Evolutionary conservation across 1,139 yeast species (phyloP), one percentile per base, ranked within the genome.

Genomic region (Petasospora fabianii): DNA sequence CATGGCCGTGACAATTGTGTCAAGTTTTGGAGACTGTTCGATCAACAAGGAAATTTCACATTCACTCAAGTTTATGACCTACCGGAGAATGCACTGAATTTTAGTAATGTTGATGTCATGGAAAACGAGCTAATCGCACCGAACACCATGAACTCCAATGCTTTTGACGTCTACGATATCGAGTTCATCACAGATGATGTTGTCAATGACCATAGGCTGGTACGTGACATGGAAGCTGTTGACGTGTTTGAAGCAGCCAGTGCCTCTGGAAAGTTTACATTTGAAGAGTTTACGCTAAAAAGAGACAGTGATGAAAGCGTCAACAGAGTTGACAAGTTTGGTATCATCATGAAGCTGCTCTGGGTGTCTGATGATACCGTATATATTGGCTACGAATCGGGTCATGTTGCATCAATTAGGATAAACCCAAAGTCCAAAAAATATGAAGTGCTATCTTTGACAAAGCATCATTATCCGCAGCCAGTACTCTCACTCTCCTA

Each of bases 31-130:
- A 52, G 61, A 26, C 36, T 70, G 6, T 48, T 50, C 33, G 43
- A 46, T 18, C 34, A 24, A 1, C 9, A 13, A 2, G 54, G 53
- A 12, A 45, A 47, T 16, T 29, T 51, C 13, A 16, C 31, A 6
- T 29, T 38, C 14, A 30, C 43, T 14, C 24, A 43, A 7, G 37
- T 48, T 0, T 64, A 65, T 38, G 68, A 69, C 24, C 56, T 76
- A 38, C 83, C 84, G 0, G 75, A 76, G 16, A 79, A 79, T 53
- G 58, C 77, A 2, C 59, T 78, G 47, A 78, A 78, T 51, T 79
- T 74, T 51, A 66, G 79, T 44, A 78, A 78, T 49, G 71, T 77
- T 21, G 72, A 59, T 16, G 50, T 64, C 6, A 40, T 43, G 4
- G 50, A 49, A 1, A 56, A 62, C 8, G 44, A 46, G 6, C 48